Conservation (phyloP, 495 filamentous ascomycete species). For the Aspergillus baeticus region DNA sequence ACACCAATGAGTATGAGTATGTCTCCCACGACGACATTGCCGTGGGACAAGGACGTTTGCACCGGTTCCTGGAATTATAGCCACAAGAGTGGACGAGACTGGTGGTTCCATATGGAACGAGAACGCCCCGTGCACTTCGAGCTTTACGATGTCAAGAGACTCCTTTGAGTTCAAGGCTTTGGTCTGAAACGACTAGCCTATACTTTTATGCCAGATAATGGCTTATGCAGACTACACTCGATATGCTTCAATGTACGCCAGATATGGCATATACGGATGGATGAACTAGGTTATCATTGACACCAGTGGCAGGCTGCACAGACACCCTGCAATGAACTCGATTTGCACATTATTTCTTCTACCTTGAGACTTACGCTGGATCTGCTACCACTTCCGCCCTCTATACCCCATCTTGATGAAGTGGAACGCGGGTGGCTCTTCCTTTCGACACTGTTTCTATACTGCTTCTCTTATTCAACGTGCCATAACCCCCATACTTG, state of each 20-base stretch:
- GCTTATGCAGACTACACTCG: neutral
- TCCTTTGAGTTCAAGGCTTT: constrained; percentile 28
- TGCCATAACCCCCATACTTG: neutral
- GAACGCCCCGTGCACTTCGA: constrained; percentile 43
- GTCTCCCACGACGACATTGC: constrained; percentile 26
- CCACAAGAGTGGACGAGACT: constrained; percentile 44
- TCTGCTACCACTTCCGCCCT: neutral
- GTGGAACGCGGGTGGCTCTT: neutral
- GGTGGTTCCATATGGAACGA: constrained; percentile 52
- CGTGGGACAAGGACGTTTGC: constrained; percentile 47
- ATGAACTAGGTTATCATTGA: constrained; percentile 9
- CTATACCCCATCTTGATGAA: neutral
- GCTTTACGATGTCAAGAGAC: constrained; percentile 36
- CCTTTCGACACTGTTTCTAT: neutral
- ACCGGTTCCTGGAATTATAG: constrained; percentile 47
- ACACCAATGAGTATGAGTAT: constrained; percentile 36
- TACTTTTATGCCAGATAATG: neutral
- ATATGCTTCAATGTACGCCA: constrained; percentile 7
- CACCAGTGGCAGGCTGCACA: constrained; percentile 2
- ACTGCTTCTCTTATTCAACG: neutral
- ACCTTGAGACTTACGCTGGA: constrained; percentile 3
- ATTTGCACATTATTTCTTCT: neutral
- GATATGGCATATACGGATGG: constrained; percentile 18
- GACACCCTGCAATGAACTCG: neutral
- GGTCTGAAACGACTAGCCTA: neutral